Base-by-base conservation (phyloP, 2,329 filamentous ascomycete species). In the Botrytis deweyae region DNA sequence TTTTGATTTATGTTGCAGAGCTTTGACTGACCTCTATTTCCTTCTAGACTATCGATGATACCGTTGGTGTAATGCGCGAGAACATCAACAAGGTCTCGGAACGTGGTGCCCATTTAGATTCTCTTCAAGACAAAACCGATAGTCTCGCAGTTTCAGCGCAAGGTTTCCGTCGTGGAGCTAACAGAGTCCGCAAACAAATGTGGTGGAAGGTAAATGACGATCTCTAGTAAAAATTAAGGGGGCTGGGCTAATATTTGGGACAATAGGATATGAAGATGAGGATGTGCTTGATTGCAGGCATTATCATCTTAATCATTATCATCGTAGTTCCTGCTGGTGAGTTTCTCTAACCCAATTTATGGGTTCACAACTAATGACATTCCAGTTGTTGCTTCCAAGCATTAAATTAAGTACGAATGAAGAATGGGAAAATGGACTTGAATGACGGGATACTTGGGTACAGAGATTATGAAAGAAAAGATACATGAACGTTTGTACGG, bases 31-130 rank as follows among this genome's bases (percentile, higher is more conserved):
- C 74, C 61, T 40, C 59, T 73, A 16, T 67, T 42, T 22, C 10
- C 40, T 49, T 68, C 42, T 83, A 99, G 96, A 93, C 98, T 97
- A 97, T 99, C 84, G 92, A 98, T 83, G 93, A 95, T 82, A 97
- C 95, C 70, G 94, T 98, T 80, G 92, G 92, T 82, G 93, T 96
- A 78, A 98, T 99, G 95, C 91, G 93, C 81, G 92, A 97, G 83
- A 99, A 99, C 86, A 97, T 99, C 87, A 94, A 95, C 87, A 97
- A 96, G 85, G 93, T 97, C 76, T 94, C 93, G 62, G 91, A 98
- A 84, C 94, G 96, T 88, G 96, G 96, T 82, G 93, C 94, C 81
- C 90, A 91, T 79, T 89, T 98, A 76, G 93, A 97, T 83, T 91
- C 91, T 68, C 90, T 98, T 76, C 93, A 97, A 85, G 92, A 96